Evolutionary conservation across 1,284 basidiomycete species (phyloP).

Genomic region (Irpex lacteus): DNA sequence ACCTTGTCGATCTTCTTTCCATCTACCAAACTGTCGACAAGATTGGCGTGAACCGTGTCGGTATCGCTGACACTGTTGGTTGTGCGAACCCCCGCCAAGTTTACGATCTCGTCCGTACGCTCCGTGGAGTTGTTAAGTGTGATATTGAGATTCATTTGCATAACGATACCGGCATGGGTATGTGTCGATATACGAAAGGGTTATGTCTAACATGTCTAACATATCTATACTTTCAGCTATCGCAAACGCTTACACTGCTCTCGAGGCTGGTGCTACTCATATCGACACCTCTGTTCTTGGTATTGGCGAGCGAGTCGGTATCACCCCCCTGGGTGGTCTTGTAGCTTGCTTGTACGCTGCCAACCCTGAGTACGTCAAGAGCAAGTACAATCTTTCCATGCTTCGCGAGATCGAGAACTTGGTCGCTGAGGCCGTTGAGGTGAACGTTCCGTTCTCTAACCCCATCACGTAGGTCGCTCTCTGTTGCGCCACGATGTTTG

Average conservation of each 20-base stretch:
- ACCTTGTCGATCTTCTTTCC: conserved; percentile 96
- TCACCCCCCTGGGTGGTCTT: conserved; percentile 96
- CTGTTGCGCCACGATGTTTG: neutral
- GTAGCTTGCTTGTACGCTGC: conserved; percentile 96
- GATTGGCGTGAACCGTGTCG: conserved; percentile 98
- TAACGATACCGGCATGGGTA: conserved; percentile 95
- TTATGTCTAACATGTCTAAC: conserved; percentile 6
- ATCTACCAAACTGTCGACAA: conserved; percentile 99
- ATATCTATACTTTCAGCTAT: conserved; percentile 59
- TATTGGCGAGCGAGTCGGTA: conserved; percentile 99
- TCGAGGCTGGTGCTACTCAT: conserved; percentile 99
- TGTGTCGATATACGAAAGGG: conserved; percentile 14
- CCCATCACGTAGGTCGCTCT: conserved; percentile 63
- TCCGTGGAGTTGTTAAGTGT: conserved; percentile 92
- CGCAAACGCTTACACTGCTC: conserved; percentile 97
- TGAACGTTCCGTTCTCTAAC: conserved; percentile 98
- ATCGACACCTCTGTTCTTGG: conserved; percentile 97
- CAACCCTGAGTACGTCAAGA: conserved; percentile 98
- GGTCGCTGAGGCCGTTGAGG: conserved; percentile 98
- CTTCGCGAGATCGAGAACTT: conserved; percentile 99
- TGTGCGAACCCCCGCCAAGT: conserved; percentile 99
- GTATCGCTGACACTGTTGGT: conserved; percentile 98
- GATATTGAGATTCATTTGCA: conserved; percentile 99
- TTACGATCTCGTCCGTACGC: conserved; percentile 96
- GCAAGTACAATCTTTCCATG: conserved; percentile 98